A percentile compares a stretch with the other conserved stretches of the same genome.
phyloP scores from a whole-genome alignment of 306 rosid species.

The Corylus americana region DNA sequence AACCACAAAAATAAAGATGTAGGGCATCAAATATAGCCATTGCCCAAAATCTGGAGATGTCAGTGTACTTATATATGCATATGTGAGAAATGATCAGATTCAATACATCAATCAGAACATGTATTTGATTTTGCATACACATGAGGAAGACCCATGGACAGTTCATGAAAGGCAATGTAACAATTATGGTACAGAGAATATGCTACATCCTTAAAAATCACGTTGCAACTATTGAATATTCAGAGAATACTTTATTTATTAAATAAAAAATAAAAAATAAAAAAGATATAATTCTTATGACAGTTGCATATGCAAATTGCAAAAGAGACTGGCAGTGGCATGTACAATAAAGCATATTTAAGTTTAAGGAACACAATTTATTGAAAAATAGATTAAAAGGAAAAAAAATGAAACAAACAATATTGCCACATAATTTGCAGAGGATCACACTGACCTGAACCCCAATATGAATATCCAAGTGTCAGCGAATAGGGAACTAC shows the following conservation, averaged over 20 bases:
- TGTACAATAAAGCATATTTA: not conserved
- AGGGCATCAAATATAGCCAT: not conserved
- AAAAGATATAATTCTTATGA: not conserved
- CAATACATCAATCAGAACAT: not conserved
- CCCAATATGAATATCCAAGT: conserved; percentile 90
- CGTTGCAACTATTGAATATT: not conserved
- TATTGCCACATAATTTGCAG: conserved; percentile 9
- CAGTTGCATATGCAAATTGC: not conserved
- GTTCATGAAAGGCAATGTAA: not conserved
- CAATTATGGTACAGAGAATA: not conserved
- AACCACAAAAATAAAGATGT: not conserved
- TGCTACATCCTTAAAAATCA: not conserved
- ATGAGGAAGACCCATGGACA: not conserved
- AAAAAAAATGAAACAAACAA: not conserved
- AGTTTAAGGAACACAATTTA: not conserved
- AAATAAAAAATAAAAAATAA: not conserved
- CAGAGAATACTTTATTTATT: not conserved
- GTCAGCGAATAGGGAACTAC: conserved; percentile 76
- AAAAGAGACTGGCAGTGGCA: not conserved
- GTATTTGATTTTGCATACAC: not conserved
- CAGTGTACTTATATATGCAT: not conserved
- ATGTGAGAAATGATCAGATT: not conserved
- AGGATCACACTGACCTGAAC: conserved; percentile 62
- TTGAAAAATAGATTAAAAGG: not conserved
- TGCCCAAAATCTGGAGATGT: not conserved